Conservation (phyloP, 2,329 filamentous ascomycete genomes). For the Penicillium frequentans region DNA sequence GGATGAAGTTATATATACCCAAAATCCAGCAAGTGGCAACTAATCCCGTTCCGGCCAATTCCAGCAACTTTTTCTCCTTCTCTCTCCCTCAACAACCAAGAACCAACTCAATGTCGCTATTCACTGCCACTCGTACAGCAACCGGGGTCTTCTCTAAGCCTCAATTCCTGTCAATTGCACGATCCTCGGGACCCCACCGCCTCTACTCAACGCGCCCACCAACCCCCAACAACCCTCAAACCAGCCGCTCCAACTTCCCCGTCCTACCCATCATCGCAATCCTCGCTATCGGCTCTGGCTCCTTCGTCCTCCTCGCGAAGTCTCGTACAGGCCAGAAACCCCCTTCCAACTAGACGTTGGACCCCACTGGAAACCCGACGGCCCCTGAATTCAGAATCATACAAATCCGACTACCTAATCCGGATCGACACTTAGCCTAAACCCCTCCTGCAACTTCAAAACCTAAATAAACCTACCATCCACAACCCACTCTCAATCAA, state of each 20-base stretch:
- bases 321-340: conserved; percentile 38
- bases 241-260: conserved; percentile 39
- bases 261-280: conserved; percentile 47
- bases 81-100: neutral
- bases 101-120: conserved; percentile 15
- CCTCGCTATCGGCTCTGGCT: conserved; percentile 48
- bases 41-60: conserved; percentile 19
- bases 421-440: conserved; percentile 31
- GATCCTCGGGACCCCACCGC: conserved; percentile 17
- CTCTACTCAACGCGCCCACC: conserved; percentile 18
- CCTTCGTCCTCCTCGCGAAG: conserved; percentile 54
- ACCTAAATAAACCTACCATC: conserved; percentile 39
- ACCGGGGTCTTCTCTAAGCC: conserved; percentile 19
- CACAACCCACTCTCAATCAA: conserved; percentile 47
- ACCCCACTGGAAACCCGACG: neutral
- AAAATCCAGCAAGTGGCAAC: conserved; percentile 1
- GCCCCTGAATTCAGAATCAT: neutral
- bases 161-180: conserved; percentile 5
- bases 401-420: neutral
- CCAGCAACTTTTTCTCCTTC: conserved; percentile 12
- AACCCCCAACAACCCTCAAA: conserved; percentile 23
- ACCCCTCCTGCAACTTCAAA: conserved; percentile 28
- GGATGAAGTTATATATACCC: neutral
- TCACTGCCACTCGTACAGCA: conserved; percentile 15
- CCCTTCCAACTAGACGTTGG: conserved; percentile 7